phyloP scores from a whole-genome alignment of 75 land plant species.

The Cunninghamia lanceolata region DNA sequence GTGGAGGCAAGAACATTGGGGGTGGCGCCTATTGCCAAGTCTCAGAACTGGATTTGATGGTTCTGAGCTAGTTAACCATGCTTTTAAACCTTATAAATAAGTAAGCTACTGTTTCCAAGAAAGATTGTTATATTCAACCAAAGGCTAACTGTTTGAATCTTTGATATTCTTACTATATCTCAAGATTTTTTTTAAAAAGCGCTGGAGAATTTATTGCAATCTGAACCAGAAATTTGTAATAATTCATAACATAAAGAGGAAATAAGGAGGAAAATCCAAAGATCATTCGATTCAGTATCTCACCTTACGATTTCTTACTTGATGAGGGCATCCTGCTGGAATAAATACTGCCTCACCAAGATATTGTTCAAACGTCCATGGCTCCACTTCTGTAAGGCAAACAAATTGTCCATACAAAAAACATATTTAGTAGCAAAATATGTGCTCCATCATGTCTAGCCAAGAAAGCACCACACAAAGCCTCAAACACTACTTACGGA shows the following conservation, averaged over 20 bases:
- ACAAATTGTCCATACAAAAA: not conserved
- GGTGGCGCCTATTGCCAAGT: not conserved
- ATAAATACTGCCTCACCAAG: constrained; percentile 68
- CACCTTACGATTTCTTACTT: constrained; percentile 62
- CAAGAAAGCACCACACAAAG: not conserved
- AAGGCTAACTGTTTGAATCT: not conserved
- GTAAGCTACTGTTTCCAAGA: not conserved
- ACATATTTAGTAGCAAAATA: not conserved
- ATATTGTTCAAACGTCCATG: constrained; percentile 69
- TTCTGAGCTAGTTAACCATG: not conserved
- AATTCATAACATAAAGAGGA: not conserved
- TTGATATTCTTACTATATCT: not conserved
- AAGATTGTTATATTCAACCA: not conserved
- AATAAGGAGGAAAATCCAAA: not conserved
- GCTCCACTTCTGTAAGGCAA: constrained; percentile 47
- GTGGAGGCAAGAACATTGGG: not conserved
- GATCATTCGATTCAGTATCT: not conserved
- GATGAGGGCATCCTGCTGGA: constrained; percentile 80
- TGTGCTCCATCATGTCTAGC: not conserved
- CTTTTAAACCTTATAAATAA: not conserved
- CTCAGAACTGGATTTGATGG: not conserved
- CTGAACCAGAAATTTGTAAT: not conserved
- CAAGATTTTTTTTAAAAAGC: too few species aligned
- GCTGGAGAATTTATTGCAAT: not conserved
- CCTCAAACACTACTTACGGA: constrained; percentile 33